Evolutionary conservation across 805 yeast species (phyloP).

Genomic region (Zygotorulaspora sp.): DNA sequence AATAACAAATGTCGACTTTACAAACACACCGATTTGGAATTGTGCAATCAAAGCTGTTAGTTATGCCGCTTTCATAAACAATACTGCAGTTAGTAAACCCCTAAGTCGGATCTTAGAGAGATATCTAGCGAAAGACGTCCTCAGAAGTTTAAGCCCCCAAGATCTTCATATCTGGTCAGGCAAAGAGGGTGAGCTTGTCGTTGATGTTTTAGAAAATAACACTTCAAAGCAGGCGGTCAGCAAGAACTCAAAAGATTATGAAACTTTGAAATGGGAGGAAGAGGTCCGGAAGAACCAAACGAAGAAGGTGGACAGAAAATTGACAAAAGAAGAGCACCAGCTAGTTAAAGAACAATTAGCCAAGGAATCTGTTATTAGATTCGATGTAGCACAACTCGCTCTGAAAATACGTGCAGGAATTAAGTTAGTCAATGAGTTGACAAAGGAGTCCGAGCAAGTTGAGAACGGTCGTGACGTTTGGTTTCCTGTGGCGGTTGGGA

Average conservation of each 20-base stretch:
- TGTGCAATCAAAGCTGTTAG: constrained; percentile 51
- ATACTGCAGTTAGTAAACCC: constrained; percentile 50
- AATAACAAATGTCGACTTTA: constrained; percentile 15
- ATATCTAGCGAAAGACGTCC: constrained; percentile 39
- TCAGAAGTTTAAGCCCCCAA: constrained; percentile 43
- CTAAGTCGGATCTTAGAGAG: constrained; percentile 41
- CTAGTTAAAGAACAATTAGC: constrained; percentile 57
- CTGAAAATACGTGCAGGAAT: constrained; percentile 46
- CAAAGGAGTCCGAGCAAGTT: constrained; percentile 44
- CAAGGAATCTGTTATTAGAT: constrained; percentile 57
- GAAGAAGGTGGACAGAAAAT: constrained; percentile 46
- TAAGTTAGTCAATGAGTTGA: constrained; percentile 50
- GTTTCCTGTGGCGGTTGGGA: constrained; percentile 63
- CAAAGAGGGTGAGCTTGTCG: constrained; percentile 62
- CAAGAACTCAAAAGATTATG: constrained; percentile 80
- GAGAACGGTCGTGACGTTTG: constrained; percentile 65
- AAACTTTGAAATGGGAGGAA: constrained; percentile 86
- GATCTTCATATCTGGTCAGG: constrained; percentile 64
- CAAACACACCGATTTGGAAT: constrained; percentile 34
- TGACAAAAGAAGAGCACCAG: constrained; percentile 71
- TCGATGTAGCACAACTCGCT: constrained; percentile 39
- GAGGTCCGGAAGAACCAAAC: constrained; percentile 71
- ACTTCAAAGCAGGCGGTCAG: constrained; percentile 46
- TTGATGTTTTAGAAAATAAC: constrained; percentile 51
- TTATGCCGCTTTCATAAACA: constrained; percentile 53